These are phyloP conservation scores for Wickerhamia fluorescens DNA, from an alignment of 805 yeast genomes.

Conservation along the genomic window DNA sequence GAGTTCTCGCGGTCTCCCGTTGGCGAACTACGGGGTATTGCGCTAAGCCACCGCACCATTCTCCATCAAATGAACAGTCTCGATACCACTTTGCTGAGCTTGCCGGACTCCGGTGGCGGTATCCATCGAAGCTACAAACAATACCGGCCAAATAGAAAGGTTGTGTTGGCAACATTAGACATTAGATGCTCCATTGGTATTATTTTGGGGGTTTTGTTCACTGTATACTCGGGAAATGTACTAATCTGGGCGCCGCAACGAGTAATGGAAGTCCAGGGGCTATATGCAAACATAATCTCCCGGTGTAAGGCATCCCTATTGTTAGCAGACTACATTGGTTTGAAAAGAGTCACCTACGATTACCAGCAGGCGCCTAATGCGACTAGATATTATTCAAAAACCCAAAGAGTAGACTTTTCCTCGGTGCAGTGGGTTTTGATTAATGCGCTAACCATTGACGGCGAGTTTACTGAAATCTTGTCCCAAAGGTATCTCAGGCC, in stretches of 20 bases:
- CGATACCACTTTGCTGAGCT: conserved; percentile 59
- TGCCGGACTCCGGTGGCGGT: conserved; percentile 52
- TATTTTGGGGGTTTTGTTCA: conserved; percentile 70
- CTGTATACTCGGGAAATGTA: conserved; percentile 79
- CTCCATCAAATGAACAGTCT: conserved; percentile 82
- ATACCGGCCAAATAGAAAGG: conserved; percentile 39
- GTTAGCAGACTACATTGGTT: conserved; percentile 78
- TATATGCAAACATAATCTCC: conserved; percentile 76
- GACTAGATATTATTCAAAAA: conserved; percentile 72
- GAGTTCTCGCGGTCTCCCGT: conserved; percentile 87
- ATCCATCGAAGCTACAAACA: conserved; percentile 33
- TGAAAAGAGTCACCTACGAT: conserved; percentile 87
- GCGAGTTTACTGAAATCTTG: conserved; percentile 84
- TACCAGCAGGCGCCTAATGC: conserved; percentile 85
- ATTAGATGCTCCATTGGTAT: conserved; percentile 67
- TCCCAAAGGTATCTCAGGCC: conserved; percentile 89
- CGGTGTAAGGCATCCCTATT: conserved; percentile 64
- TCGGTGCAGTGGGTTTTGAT: conserved; percentile 85
- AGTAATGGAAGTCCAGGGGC: conserved; percentile 73
- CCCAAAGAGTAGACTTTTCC: conserved; percentile 68
- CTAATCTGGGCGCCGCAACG: conserved; percentile 73
- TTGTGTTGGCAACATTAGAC: conserved; percentile 42
- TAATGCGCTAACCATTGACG: conserved; percentile 82
- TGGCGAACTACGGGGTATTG: conserved; percentile 91
- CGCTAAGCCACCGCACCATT: conserved; percentile 81